These are phyloP conservation scores for Gliomastix tumulicola DNA, from an alignment of 2,329 filamentous ascomycete species.

Conservation along the genomic window DNA sequence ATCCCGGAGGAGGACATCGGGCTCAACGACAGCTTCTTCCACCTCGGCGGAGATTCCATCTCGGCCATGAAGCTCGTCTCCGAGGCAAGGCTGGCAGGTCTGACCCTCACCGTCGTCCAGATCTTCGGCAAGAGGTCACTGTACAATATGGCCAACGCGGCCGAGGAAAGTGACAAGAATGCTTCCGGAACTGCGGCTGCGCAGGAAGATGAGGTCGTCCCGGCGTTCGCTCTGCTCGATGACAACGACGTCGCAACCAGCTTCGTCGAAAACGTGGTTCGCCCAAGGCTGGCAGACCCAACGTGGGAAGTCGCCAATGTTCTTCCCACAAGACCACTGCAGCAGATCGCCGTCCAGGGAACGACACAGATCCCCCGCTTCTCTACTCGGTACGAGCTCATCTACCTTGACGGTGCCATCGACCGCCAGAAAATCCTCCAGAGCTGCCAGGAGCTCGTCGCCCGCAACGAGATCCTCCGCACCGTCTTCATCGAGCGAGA, in stretches of 20 bases:
- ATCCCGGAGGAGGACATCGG: conserved; percentile 38
- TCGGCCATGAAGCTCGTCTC: conserved; percentile 55
- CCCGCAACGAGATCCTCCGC: conserved; percentile 56
- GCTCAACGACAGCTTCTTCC: conserved; percentile 52
- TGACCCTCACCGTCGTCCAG: conserved; percentile 45
- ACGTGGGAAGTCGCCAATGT: conserved; percentile 47
- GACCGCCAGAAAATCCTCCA: conserved; percentile 38
- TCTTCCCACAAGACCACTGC: conserved; percentile 50
- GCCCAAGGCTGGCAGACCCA: conserved; percentile 41
- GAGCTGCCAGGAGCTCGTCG: conserved; percentile 48
- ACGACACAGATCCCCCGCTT: conserved; percentile 52
- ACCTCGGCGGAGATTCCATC: conserved; percentile 53
- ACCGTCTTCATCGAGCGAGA: conserved; percentile 57
- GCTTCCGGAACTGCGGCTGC: conserved; percentile 4
- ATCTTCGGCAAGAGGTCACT: conserved; percentile 43
- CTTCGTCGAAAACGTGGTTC: conserved; percentile 42
- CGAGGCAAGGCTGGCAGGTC: conserved; percentile 37
- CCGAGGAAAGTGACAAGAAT: conserved; percentile 31
- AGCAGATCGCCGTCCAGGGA: conserved; percentile 50
- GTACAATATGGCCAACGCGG: conserved; percentile 43
- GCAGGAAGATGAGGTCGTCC: conserved; percentile 16
- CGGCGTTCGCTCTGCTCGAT: conserved; percentile 45
- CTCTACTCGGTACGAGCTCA: conserved; percentile 57
- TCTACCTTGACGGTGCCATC: conserved; percentile 49
- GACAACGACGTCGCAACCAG: too few species aligned